phyloP scores from a whole-genome alignment of 116 monocot genomes.

The Cymodocea nodosa region DNA sequence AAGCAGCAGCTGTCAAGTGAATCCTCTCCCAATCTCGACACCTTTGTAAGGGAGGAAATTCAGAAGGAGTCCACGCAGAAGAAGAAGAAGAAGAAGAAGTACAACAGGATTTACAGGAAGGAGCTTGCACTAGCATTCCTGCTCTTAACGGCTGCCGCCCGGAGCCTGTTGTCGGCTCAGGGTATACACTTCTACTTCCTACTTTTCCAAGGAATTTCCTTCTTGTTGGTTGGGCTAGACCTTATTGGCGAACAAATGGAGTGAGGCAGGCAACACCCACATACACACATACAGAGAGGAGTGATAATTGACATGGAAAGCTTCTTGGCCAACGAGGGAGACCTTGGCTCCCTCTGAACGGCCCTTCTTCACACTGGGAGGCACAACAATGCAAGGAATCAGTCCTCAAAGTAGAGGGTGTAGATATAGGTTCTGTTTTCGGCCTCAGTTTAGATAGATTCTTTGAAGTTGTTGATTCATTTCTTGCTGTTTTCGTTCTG shows the following conservation, averaged over 20 bases:
- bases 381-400: not conserved
- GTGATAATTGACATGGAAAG: not conserved
- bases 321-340: not conserved
- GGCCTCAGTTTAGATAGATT: conserved; percentile 8
- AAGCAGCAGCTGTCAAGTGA: conserved; percentile 16
- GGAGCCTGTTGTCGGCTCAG: conserved; percentile 78
- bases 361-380: not conserved
- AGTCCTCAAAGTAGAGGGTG: conserved; percentile 1
- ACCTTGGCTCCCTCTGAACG: not conserved
- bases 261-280: conserved; percentile 13
- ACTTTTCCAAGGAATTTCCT: conserved; percentile 81
- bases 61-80: conserved; percentile 20
- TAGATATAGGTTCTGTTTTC: conserved; percentile 12
- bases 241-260: conserved; percentile 86
- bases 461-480: conserved; percentile 10
- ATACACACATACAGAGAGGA: too few species aligned
- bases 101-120: conserved; percentile 80
- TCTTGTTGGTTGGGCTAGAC: conserved; percentile 81
- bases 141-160: conserved; percentile 58
- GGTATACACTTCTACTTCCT: conserved; percentile 95
- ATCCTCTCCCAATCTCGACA: conserved; percentile 47
- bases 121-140: conserved; percentile 76
- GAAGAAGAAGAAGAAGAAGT: conserved; percentile 74
- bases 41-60: conserved; percentile 25
- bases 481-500: conserved; percentile 4